Percentiles rank a stretch among this genome's conserved stretches.
phyloP scores from a whole-genome alignment of 345 rosid species.

The Dovyalis caffra region DNA sequence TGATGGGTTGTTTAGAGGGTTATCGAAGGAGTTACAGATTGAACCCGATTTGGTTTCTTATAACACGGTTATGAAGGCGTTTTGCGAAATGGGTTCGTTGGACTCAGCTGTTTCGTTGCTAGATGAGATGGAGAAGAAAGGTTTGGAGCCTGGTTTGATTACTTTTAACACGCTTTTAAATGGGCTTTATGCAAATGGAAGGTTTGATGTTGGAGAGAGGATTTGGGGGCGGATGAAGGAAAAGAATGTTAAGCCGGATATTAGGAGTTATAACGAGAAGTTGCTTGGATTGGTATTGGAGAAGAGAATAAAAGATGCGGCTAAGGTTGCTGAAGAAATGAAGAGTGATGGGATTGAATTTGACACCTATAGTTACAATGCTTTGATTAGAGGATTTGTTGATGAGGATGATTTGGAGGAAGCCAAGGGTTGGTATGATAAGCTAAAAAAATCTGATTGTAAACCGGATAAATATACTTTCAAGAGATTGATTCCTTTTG shows the following conservation, averaged over 20 bases:
- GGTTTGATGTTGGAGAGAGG: slow-evolving; percentile 46
- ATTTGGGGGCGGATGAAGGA: slow-evolving; percentile 37
- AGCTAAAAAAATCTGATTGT: slow-evolving; percentile 32
- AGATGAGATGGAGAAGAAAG: slow-evolving; percentile 60
- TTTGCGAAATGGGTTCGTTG: slow-evolving; percentile 50
- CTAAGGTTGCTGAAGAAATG: slow-evolving; percentile 45
- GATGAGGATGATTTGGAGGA: slow-evolving; percentile 42
- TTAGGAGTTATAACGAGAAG: slow-evolving; percentile 56
- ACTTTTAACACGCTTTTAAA: slow-evolving; percentile 54
- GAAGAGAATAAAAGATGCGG: slow-evolving; percentile 43
- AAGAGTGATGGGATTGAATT: slow-evolving; percentile 37
- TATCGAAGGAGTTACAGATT: slow-evolving; percentile 49
- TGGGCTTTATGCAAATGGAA: slow-evolving; percentile 42
- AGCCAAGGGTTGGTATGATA: slow-evolving; percentile 50
- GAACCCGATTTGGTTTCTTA: slow-evolving; percentile 54
- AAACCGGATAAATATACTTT: slow-evolving; percentile 40
- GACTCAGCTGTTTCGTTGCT: slow-evolving; percentile 44
- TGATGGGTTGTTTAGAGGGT: slow-evolving; percentile 42
- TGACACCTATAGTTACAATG: slow-evolving; percentile 53
- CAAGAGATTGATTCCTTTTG: slow-evolving; percentile 40
- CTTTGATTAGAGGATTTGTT: slow-evolving; percentile 54
- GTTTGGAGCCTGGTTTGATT: slow-evolving; percentile 46
- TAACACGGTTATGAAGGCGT: slow-evolving; percentile 60
- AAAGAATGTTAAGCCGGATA: slow-evolving; percentile 42
- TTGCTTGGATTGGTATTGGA: slow-evolving; percentile 48